These are phyloP conservation scores for Suillus occidentalis DNA, from an alignment of 768 basidiomycete genomes.

Conservation along the genomic window DNA sequence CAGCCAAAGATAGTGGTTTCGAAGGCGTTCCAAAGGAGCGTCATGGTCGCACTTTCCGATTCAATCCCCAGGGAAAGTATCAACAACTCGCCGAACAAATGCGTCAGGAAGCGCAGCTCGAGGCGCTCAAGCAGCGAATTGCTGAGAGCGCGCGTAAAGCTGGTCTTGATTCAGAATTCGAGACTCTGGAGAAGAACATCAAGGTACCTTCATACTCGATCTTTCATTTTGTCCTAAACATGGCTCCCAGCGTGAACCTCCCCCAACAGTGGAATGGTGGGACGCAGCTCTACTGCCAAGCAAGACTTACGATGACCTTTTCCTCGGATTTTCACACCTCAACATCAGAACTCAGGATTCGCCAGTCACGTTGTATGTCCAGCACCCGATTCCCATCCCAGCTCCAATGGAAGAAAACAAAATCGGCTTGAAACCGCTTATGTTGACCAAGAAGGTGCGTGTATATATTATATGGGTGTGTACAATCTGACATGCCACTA, in stretches of 20 bases:
- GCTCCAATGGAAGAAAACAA: constrained; percentile 86
- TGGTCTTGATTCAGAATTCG: constrained; percentile 89
- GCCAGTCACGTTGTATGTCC: constrained; percentile 87
- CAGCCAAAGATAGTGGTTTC: constrained; percentile 59
- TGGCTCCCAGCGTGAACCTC: constrained; percentile 67
- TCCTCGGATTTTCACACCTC: constrained; percentile 52
- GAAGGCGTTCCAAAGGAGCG: constrained; percentile 77
- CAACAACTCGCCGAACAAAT: constrained; percentile 70
- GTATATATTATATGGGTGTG: constrained; percentile 16
- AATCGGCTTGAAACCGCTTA: constrained; percentile 77
- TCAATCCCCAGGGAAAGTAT: constrained; percentile 94
- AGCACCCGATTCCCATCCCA: constrained; percentile 96
- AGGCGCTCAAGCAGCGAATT: constrained; percentile 89
- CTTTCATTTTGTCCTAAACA: neutral
- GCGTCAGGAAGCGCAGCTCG: constrained; percentile 76
- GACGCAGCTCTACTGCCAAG: constrained; percentile 82
- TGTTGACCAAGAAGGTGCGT: constrained; percentile 82
- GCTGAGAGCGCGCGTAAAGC: constrained; percentile 92
- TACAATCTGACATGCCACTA: constrained; percentile 7
- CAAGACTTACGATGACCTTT: constrained; percentile 77
- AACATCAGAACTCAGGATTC: constrained; percentile 65
- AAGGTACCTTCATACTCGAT: constrained; percentile 49
- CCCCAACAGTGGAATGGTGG: constrained; percentile 97
- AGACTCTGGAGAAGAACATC: constrained; percentile 87
- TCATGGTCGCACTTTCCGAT: constrained; percentile 69